Base-by-base conservation (phyloP, 2,329 filamentous ascomycete species). In the Clonostachys chloroleuca region DNA sequence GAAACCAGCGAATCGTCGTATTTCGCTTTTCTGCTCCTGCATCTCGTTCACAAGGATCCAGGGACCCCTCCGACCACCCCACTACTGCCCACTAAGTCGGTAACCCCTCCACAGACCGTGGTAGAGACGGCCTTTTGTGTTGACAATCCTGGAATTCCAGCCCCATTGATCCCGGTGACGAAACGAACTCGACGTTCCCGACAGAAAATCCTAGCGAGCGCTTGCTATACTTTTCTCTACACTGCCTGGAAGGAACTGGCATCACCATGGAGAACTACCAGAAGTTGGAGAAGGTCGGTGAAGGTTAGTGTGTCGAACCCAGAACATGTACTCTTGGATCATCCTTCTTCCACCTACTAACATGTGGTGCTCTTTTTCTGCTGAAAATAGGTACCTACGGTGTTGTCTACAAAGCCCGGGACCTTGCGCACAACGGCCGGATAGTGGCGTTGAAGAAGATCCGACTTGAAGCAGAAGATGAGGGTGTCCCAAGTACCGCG, bases 371-470 rank as follows among this genome's bases (percentile, higher is more conserved):
- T 51, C 24, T 30, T 10, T 30, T 30, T 10, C 24, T 30, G 24
- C 24, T 10, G 24, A 30, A 30, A 30, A 44, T 45, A 95, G 91
- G 91, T 60, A 96, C 91, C 14, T 96, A 96, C 65, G 91, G 91
- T 67, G 91, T 96, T 52, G 91, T 96, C 53, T 96, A 96, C 81
- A 95, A 95, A 70, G 91, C 91, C 50, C 84, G 87, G 56, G 91
- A 96, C 67, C 85, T 96, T 51, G 81, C 81, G 55, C 86, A 92
- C 61, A 78, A 80, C 55, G 88, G 89, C 61, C 87, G 89, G 59
- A 94, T 96, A 58, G 91, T 96, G 53, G 91, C 91, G 18, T 75
- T 96, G 57, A 96, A 96, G 78, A 96, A 96, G 75, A 96, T 96
- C 60, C 87, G 91, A 53, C 86, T 96, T 59, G 92, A 96, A 64